Percentiles rank a stretch among this genome's conserved stretches.
Conservation (phyloP, 1,284 basidiomycete genomes). For the Exsudoporus floridanus region DNA sequence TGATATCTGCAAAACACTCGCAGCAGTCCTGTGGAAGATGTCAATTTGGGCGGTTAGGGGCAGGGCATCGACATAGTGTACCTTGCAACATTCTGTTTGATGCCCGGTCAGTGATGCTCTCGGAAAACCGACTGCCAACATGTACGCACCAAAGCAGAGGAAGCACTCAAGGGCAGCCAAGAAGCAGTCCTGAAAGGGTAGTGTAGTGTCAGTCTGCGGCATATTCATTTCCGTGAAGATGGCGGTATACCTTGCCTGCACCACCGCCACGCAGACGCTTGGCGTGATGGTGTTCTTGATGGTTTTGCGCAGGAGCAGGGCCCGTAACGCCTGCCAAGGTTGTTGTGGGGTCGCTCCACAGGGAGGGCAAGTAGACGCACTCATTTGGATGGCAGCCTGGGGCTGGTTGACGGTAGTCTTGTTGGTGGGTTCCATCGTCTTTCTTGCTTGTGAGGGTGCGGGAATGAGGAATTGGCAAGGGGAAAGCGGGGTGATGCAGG, state of each 20-base stretch:
- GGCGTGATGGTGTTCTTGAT: slow-evolving; percentile 42
- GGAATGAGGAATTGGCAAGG: neutral
- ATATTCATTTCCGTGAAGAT: neutral
- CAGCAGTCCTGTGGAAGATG: slow-evolving; percentile 25
- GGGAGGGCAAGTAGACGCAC: slow-evolving; percentile 31
- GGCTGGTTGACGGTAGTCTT: slow-evolving; percentile 46
- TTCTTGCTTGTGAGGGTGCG: slow-evolving; percentile 28
- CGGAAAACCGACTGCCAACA: neutral
- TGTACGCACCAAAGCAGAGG: slow-evolving; percentile 51
- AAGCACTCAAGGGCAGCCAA: slow-evolving; percentile 48
- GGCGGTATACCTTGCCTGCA: slow-evolving; percentile 41
- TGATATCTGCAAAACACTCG: slow-evolving; percentile 32
- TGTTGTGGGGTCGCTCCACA: neutral
- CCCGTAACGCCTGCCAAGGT: slow-evolving; percentile 36
- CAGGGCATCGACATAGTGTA: slow-evolving; percentile 1
- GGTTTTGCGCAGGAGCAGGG: slow-evolving; percentile 39
- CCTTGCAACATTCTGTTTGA: slow-evolving; percentile 36
- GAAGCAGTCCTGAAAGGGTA: slow-evolving; percentile 48
- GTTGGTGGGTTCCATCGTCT: slow-evolving; percentile 36
- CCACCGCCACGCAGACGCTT: slow-evolving; percentile 52
- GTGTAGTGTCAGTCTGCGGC: neutral
- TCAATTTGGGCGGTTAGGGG: neutral
- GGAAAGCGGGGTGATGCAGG: neutral
- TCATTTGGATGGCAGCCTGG: slow-evolving; percentile 48
- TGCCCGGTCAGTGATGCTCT: neutral